Base-by-base conservation (phyloP, 2,329 filamentous ascomycete genomes). In the Pseudogymnoascus sp. region DNA sequence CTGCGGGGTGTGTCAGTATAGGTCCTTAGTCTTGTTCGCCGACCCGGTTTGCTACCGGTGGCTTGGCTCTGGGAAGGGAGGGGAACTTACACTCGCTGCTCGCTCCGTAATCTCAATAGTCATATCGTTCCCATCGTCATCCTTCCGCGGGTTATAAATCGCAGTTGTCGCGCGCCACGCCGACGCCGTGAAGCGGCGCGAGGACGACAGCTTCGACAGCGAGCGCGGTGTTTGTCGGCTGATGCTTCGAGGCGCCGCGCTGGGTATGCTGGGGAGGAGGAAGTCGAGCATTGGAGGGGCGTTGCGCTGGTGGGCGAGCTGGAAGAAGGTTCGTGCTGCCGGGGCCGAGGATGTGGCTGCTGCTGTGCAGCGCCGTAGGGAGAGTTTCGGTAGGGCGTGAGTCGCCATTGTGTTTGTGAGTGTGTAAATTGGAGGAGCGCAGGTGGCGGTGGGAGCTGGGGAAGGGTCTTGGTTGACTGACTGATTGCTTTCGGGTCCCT, bases 41-140 rank as follows among this genome's bases (percentile, higher is more conserved):
- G 11, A 11, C 11, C 9, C 18, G 4, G 18, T 16, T 16, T 7
- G 35, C 7, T 43, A 30, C n/a, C 22, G 60, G 1, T 32, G 34
- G 28, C n/a, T 25, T 18, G 43, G 4, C 28, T n/a, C 34, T 12
- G 35, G 16, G 41, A n/a, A n/a, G n/a, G n/a, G n/a, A n/a, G 8
- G 22, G 71, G 30, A 18, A 63, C 78, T 58, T 80, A 91, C 89
- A 76, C 89, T 84, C 41, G 89, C 87, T 39, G 93, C 93, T 57
- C 92, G 83, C 1, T 89, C 82, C 0, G 91, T 95, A 64, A 97
- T 96, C 60, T 88, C 87, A 22, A 99, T 80, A 67, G 78, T 77
- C 86, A 96, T 91, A 18, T 87, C 83, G n/a, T 90, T 87, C 25
- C 93, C 93, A 61, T 92, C 85, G 32, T 95, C 90, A 71, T 94